These are phyloP conservation scores for Fraxinus latifolia DNA, from an alignment of 305 asterid genomes.

Conservation along the genomic window DNA sequence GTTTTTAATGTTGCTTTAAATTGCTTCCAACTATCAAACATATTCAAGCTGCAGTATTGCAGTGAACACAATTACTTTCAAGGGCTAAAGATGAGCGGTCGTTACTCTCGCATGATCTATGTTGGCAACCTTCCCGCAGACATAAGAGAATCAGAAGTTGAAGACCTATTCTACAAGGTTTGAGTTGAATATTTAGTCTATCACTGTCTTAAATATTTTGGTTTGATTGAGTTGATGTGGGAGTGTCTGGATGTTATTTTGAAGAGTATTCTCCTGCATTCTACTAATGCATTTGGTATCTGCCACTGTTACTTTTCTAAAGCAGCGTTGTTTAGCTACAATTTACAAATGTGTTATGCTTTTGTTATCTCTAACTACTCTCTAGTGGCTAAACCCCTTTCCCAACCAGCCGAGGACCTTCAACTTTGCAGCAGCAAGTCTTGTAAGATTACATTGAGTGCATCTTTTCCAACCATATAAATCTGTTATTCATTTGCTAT, in stretches of 20 bases:
- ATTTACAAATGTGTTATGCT: neutral
- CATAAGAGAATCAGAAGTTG: slow-evolving; percentile 83
- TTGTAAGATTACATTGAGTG: neutral
- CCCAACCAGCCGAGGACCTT: neutral
- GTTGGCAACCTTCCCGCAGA: slow-evolving; percentile 98
- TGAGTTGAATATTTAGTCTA: slow-evolving; percentile 8
- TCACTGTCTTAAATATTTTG: neutral
- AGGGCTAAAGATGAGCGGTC: slow-evolving; percentile 78
- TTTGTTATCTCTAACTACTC: neutral
- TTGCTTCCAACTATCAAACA: slow-evolving; percentile 22
- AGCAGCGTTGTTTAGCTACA: neutral
- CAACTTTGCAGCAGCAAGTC: neutral
- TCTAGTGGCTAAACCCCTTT: neutral
- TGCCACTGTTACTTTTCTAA: neutral
- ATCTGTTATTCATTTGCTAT: neutral
- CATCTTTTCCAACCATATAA: neutral
- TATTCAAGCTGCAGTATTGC: slow-evolving; percentile 35
- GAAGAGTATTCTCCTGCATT: neutral
- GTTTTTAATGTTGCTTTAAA: neutral
- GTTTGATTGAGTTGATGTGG: neutral
- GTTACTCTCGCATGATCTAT: slow-evolving; percentile 86
- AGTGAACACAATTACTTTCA: slow-evolving; percentile 28
- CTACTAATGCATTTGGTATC: neutral
- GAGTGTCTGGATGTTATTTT: neutral
- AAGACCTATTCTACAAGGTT: slow-evolving; percentile 94